These are phyloP conservation scores for Chloris gayana DNA, from an alignment of 176 grass and related monocot genomes.

Conservation along the genomic window DNA sequence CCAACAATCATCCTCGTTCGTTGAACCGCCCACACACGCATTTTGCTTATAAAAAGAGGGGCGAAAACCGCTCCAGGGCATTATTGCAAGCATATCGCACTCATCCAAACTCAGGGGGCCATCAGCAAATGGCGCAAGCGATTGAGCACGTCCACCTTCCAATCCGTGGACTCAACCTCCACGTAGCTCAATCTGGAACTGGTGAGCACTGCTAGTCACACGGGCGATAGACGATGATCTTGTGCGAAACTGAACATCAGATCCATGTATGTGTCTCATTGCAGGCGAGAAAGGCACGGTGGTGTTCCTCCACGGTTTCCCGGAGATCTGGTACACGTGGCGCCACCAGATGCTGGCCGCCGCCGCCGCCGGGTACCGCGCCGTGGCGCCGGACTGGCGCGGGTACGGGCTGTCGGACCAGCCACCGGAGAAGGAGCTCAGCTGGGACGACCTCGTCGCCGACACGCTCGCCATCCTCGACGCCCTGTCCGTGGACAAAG, in stretches of 20 bases:
- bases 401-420: constrained; percentile 65
- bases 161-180: constrained; percentile 52
- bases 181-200: constrained; percentile 44
- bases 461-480: constrained; percentile 57
- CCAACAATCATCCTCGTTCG: no score
- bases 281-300: constrained; percentile 49
- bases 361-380: constrained; percentile 59
- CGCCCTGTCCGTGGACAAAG: constrained; percentile 29
- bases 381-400: constrained; percentile 60
- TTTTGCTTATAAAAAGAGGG: no score
- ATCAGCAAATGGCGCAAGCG: constrained; percentile 27
- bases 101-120: neutral
- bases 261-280: no score
- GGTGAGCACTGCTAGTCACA: neutral
- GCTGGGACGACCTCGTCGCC: constrained; percentile 48
- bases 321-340: constrained; percentile 79
- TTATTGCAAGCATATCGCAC: no score
- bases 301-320: constrained; percentile 67
- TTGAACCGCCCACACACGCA: no score
- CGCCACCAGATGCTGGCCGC: constrained; percentile 68
- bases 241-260: no score
- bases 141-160: constrained; percentile 34
- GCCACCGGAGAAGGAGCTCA: constrained; percentile 38
- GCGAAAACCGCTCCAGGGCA: no score
- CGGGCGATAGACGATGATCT: no score